phyloP scores from a whole-genome alignment of 2,329 filamentous ascomycete species.

The Diaporthe australafricana region DNA sequence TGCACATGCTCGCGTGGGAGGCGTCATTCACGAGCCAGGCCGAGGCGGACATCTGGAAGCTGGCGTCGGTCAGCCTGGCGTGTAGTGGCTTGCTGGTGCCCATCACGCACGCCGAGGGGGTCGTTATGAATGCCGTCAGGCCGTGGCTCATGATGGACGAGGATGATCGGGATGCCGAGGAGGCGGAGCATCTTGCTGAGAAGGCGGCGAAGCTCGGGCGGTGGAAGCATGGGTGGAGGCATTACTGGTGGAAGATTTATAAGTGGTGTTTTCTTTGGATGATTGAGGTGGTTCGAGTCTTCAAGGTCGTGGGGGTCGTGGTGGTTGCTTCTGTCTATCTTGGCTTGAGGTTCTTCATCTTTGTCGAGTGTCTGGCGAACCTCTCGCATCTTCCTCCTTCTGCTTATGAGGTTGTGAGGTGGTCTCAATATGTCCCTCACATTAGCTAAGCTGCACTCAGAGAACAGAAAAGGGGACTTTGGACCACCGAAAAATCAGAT shows the following conservation, averaged over 20 bases:
- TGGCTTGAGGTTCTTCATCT: constrained; percentile 27
- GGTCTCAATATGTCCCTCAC: constrained; percentile 34
- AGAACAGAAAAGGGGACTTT: neutral
- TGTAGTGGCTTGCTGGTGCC: constrained; percentile 29
- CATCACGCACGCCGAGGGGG: constrained; percentile 26
- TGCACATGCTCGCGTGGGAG: constrained; percentile 32
- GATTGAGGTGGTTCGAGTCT: constrained; percentile 27
- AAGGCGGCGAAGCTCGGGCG: constrained; percentile 13
- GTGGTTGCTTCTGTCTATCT: neutral
- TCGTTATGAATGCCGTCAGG: neutral
- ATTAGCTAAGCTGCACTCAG: constrained; percentile 7
- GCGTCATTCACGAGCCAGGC: constrained; percentile 14
- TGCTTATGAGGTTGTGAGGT: constrained; percentile 28
- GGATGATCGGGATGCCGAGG: constrained; percentile 31
- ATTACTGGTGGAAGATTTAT: constrained; percentile 18
- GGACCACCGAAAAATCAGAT: no score
- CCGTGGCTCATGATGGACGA: constrained; percentile 34
- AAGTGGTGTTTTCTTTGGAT: constrained; percentile 33
- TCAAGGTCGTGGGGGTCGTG: constrained; percentile 17
- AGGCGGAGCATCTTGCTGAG: constrained; percentile 23
- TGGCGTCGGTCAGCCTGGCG: constrained; percentile 7
- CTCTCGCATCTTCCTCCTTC: constrained; percentile 24
- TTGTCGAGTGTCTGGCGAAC: constrained; percentile 20
- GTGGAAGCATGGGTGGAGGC: constrained; percentile 13
- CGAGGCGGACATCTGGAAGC: constrained; percentile 14